Conservation (phyloP, 2,329 filamentous ascomycete species). For the Exophiala spinifera region DNA sequence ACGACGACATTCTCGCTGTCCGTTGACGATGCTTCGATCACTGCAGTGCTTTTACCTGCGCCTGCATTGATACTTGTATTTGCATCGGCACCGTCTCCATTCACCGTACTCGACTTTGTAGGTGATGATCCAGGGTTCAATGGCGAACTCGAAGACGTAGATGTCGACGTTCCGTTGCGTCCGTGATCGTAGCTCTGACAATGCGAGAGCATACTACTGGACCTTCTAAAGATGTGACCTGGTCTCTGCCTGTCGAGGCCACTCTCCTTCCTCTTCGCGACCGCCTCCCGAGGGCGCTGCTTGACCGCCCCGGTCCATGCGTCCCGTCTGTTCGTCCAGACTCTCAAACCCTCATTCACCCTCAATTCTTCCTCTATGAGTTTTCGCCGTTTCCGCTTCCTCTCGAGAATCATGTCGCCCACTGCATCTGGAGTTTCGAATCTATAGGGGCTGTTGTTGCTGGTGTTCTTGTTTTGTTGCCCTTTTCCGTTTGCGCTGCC, state of each 20-base stretch:
- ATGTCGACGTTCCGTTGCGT: constrained; percentile 1
- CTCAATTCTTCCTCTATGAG: constrained; percentile 61
- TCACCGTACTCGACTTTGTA: too few species aligned
- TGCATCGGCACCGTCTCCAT: too few species aligned
- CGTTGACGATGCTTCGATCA: too few species aligned
- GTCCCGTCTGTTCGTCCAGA: constrained; percentile 73
- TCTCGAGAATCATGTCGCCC: constrained; percentile 44
- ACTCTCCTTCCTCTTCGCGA: neutral
- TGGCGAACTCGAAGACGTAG: constrained; percentile 4
- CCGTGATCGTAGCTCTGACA: neutral
- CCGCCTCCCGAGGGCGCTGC: constrained; percentile 14
- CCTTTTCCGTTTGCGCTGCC: too few species aligned
- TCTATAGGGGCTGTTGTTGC: constrained; percentile 33
- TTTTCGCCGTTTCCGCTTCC: constrained; percentile 56
- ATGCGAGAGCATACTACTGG: too few species aligned
- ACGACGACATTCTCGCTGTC: too few species aligned
- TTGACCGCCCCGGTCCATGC: constrained; percentile 76
- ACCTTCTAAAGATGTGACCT: too few species aligned
- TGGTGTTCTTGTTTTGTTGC: constrained; percentile 10
- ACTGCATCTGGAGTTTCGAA: constrained; percentile 43
- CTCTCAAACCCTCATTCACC: constrained; percentile 80
- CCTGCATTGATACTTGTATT: too few species aligned
- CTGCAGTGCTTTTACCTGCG: too few species aligned
- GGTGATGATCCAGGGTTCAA: too few species aligned
- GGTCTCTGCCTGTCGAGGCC: too few species aligned